A percentile compares a stretch with the other conserved stretches of the same genome.
phyloP scores from a whole-genome alignment of 1,284 basidiomycete genomes.

The Pseudozyma thailandica region DNA sequence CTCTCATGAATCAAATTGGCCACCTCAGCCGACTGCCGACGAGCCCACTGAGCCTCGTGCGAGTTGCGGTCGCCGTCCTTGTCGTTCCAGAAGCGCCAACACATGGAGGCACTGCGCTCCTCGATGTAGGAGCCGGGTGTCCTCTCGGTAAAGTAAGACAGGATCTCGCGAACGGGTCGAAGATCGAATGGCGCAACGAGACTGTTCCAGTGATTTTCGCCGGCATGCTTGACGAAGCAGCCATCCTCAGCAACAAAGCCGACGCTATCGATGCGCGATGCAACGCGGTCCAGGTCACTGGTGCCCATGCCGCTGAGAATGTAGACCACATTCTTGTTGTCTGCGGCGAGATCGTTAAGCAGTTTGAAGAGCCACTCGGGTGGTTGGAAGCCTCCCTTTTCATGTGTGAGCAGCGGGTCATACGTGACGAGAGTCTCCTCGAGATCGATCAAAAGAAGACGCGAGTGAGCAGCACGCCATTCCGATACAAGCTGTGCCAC shows the following conservation, averaged over 20 bases:
- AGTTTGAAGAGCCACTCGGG: conserved; percentile 74
- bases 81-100: conserved; percentile 82
- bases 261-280: conserved; percentile 74
- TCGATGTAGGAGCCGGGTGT: conserved; percentile 86
- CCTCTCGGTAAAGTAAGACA: conserved; percentile 81
- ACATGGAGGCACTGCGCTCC: conserved; percentile 82
- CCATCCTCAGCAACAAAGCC: conserved; percentile 90
- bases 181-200: conserved; percentile 82
- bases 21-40: conserved; percentile 85
- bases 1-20: conserved; percentile 81
- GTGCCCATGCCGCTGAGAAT: conserved; percentile 80
- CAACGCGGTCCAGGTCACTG: conserved; percentile 74
- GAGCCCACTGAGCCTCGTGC: conserved; percentile 79
- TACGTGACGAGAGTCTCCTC: conserved; percentile 78
- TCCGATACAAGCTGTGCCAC: conserved; percentile 66
- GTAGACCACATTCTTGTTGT: conserved; percentile 81
- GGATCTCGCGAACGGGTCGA: conserved; percentile 80
- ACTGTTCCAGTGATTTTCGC: conserved; percentile 75
- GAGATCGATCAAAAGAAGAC: conserved; percentile 80
- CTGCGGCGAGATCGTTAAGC: conserved; percentile 75
- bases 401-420: conserved; percentile 62
- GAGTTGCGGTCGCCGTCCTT: conserved; percentile 70
- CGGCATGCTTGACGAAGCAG: conserved; percentile 78
- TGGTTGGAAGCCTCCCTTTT: conserved; percentile 70
- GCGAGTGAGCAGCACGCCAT: conserved; percentile 71